These are phyloP conservation scores for Magnusiomyces clavatus DNA, from an alignment of 1,139 yeast species.

Conservation along the genomic window DNA sequence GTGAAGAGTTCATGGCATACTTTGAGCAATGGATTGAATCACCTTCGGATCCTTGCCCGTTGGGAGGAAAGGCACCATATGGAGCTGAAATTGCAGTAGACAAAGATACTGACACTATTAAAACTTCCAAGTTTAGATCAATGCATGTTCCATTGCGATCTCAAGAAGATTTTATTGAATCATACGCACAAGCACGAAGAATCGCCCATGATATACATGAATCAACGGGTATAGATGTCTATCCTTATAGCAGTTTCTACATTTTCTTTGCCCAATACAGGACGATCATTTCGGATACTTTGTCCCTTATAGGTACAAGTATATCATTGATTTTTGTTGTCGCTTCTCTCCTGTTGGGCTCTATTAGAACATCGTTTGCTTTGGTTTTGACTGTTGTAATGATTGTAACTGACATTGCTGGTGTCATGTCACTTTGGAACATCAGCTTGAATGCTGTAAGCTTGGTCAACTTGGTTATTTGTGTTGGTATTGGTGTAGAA, in stretches of 20 bases:
- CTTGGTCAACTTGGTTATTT: constrained; percentile 78
- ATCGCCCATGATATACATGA: constrained; percentile 52
- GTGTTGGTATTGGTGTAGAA: constrained; percentile 89
- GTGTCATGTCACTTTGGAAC: constrained; percentile 66
- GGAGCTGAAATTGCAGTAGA: constrained; percentile 48
- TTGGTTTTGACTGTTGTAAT: constrained; percentile 53
- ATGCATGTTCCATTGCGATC: constrained; percentile 77
- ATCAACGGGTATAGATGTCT: constrained; percentile 47
- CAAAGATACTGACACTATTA: constrained; percentile 35
- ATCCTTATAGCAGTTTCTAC: constrained; percentile 90
- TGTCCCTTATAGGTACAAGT: constrained; percentile 50
- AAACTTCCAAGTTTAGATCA: constrained; percentile 64
- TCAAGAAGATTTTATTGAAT: constrained; percentile 75
- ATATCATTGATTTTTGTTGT: constrained; percentile 46
- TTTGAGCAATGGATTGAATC: constrained; percentile 76
- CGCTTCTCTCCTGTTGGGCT: constrained; percentile 57
- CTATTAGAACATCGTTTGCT: constrained; percentile 50
- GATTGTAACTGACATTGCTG: constrained; percentile 68
- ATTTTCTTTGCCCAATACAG: constrained; percentile 85
- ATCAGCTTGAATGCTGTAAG: constrained; percentile 84
- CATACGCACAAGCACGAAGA: constrained; percentile 67
- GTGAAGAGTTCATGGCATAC: constrained; percentile 61
- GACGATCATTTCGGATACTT: constrained; percentile 50
- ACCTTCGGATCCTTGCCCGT: constrained; percentile 86
- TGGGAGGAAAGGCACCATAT: constrained; percentile 95